These are phyloP conservation scores for Rhodotorula sp. DNA, from an alignment of 1,284 basidiomycete genomes.

Conservation along the genomic window DNA sequence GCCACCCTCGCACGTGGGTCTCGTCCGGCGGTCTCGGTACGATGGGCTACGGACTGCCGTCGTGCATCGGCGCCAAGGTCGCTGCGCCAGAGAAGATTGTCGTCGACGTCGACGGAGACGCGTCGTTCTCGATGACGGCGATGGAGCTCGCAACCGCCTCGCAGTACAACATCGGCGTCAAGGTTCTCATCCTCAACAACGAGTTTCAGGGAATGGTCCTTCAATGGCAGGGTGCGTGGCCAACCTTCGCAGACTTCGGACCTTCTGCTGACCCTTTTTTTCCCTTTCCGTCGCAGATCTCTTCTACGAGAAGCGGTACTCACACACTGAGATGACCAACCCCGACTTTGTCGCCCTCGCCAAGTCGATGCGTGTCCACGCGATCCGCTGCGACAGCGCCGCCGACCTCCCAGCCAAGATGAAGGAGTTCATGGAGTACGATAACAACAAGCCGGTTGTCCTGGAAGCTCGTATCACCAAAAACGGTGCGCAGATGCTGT, in stretches of 20 bases:
- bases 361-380: slow-evolving; percentile 85
- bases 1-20: slow-evolving; percentile 79
- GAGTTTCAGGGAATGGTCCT: slow-evolving; percentile 98
- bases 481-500: slow-evolving; percentile 26
- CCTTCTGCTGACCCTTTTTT: background rate
- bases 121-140: slow-evolving; percentile 97
- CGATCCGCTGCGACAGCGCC: slow-evolving; percentile 68
- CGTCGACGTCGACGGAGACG: slow-evolving; percentile 95
- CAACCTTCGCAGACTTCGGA: background rate
- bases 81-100: slow-evolving; percentile 91
- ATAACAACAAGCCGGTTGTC: slow-evolving; percentile 77
- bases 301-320: slow-evolving; percentile 92
- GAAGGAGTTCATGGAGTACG: slow-evolving; percentile 98
- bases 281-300: slow-evolving; percentile 61
- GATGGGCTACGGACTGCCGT: slow-evolving; percentile 95
- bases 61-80: slow-evolving; percentile 94
- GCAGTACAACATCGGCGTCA: slow-evolving; percentile 89
- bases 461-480: slow-evolving; percentile 85
- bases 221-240: slow-evolving; percentile 84
- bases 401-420: slow-evolving; percentile 88
- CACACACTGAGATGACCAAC: slow-evolving; percentile 90
- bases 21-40: slow-evolving; percentile 97
- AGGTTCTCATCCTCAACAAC: slow-evolving; percentile 64
- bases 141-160: slow-evolving; percentile 96
- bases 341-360: slow-evolving; percentile 89